Evolutionary conservation across 257 asterid genomes (phyloP), one percentile per base, ranked within the genome.

Genomic region (Leptodermis oblonga): DNA sequence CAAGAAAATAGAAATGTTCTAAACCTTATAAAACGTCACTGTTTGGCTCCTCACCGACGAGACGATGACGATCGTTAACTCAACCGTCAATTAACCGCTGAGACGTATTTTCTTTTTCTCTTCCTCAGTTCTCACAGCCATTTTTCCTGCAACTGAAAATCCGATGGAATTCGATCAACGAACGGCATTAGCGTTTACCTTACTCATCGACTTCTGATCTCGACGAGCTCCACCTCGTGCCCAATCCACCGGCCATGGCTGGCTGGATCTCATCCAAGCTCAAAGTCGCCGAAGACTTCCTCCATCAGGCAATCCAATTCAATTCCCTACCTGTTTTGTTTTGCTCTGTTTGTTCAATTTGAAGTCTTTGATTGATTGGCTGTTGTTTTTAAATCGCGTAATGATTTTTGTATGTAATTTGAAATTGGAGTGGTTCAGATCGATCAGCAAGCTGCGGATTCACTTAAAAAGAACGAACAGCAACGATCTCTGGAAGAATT

Each of bases 241-340:
- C 45, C 46, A 58, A 67, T 56, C 55, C 17, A 31, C 41, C 76
- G 61, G 49, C 75, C 65, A 93, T 93, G 99, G 95, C 99, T 77
- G 82, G 88, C 73, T 93, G 99, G 99, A 90, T 93, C 90, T 88
- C 99, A 67, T 87, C 97, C 79, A 94, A 89, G 89, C 97, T 94
- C 87, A 94, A 84, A 84, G 96, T 89, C 69, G 96, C 99, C 69
- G 99, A 89, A 81, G 84, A 86, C 80, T 83, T 94, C 67, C 97
- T 94, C 72, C 97, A 94, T 42, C 96, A 91, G 95, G 99, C 64
- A 79, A 80, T 49, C 52, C 39, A 36, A 48, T 51, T 51, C 30
- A 4, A n/a, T 34, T 34, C 68, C 20, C 39, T 36, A 13, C 56
- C 71, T 71, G 15, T 20, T 17, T 48, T 43, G 49, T 48, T 48